Conservation (phyloP, 306 rosid genomes). For the Gastrolobium bilobum region DNA sequence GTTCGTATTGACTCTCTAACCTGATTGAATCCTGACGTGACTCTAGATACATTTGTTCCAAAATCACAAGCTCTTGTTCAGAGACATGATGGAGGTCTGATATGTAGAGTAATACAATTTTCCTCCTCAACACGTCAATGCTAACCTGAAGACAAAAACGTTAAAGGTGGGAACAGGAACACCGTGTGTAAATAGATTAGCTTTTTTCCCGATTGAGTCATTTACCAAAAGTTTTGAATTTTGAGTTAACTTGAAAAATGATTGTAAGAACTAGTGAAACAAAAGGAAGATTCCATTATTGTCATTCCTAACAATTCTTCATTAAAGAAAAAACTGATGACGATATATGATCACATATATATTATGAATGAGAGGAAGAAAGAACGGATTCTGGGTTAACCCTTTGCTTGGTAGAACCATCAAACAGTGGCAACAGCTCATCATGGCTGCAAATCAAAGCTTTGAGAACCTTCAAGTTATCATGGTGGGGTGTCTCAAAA, state of each 20-base stretch:
- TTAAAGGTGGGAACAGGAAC: background rate
- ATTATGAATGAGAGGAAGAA: slow-evolving; percentile 18
- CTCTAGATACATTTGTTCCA: slow-evolving; percentile 62
- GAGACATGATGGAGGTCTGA: slow-evolving; percentile 57
- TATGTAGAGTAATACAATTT: slow-evolving; percentile 64
- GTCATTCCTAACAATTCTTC: background rate
- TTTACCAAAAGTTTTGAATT: no score
- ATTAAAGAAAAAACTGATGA: background rate
- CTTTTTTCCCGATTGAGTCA: background rate
- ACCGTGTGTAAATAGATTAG: background rate
- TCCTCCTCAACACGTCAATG: slow-evolving; percentile 59
- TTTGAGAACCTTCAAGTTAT: slow-evolving; percentile 63
- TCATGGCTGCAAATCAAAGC: slow-evolving; percentile 58
- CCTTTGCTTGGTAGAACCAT: slow-evolving; percentile 65
- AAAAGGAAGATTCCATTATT: background rate
- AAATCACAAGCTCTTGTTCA: slow-evolving; percentile 46
- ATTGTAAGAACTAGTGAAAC: no score
- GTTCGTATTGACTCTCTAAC: slow-evolving; percentile 59
- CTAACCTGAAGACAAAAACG: slow-evolving; percentile 51
- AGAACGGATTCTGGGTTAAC: slow-evolving; percentile 45
- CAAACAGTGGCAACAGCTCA: slow-evolving; percentile 58
- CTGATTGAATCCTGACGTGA: slow-evolving; percentile 43
- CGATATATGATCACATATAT: background rate
- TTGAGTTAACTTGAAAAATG: background rate
- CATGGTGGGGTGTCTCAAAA: slow-evolving; percentile 56